Conservation (phyloP, 495 filamentous ascomycete genomes). For the Xylaria longipes region DNA sequence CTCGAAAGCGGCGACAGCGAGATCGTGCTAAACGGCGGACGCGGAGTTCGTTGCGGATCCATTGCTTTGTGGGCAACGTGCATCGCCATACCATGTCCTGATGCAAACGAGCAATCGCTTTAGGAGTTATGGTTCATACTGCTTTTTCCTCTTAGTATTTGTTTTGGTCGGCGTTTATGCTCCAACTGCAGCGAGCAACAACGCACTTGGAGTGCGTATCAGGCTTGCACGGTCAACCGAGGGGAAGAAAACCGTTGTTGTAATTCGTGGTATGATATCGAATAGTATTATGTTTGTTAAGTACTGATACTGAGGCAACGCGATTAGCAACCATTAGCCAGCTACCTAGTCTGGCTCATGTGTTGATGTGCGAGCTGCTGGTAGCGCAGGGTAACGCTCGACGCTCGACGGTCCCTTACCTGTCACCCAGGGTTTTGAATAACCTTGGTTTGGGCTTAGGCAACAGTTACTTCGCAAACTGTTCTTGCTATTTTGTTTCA, state of each 20-base stretch:
- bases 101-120: neutral
- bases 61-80: conserved; percentile 7
- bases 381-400: neutral
- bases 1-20: conserved; percentile 29
- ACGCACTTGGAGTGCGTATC: neutral
- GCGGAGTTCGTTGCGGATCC: neutral
- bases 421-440: neutral
- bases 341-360: neutral
- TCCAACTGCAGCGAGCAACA: neutral
- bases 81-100: neutral
- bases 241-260: neutral
- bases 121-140: neutral
- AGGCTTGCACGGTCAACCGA: neutral
- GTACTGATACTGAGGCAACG: neutral
- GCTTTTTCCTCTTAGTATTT: neutral
- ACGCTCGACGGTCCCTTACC: neutral
- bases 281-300: neutral
- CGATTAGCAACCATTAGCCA: neutral
- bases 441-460: neutral
- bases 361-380: neutral
- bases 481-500: neutral
- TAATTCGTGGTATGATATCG: neutral
- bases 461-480: neutral
- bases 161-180: neutral
- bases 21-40: no score